Conservation (phyloP, 352 stramenopile species). For the Globisporangium uncinulatum region DNA sequence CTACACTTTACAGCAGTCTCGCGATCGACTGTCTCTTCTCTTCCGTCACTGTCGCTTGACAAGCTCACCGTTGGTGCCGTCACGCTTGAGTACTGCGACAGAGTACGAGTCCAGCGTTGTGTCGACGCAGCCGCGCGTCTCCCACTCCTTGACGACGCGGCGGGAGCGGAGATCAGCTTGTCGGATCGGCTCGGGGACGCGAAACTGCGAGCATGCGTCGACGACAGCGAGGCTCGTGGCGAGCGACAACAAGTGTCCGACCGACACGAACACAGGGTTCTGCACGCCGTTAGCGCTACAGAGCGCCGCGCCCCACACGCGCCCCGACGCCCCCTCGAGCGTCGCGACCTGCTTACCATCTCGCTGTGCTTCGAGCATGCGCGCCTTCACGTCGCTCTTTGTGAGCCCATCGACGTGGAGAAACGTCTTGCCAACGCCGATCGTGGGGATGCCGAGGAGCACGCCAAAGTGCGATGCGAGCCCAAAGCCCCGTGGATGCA, state of each 20-base stretch:
- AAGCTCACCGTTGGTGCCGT: background rate
- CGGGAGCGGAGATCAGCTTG: constrained; percentile 82
- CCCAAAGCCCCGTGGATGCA: constrained; percentile 89
- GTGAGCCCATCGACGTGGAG: constrained; percentile 87
- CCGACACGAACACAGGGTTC: constrained; percentile 85
- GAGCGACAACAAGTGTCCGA: constrained; percentile 67
- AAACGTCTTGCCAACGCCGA: constrained; percentile 90
- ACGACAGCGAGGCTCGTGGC: constrained; percentile 52
- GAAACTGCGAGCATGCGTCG: constrained; percentile 51
- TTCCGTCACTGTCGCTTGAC: constrained; percentile 5
- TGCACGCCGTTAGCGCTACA: constrained; percentile 50
- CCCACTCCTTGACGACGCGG: constrained; percentile 64
- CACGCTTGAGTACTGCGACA: background rate
- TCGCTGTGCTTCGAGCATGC: constrained; percentile 39
- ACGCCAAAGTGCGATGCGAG: constrained; percentile 93
- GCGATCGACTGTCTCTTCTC: background rate
- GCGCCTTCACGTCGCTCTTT: constrained; percentile 47
- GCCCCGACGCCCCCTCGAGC: constrained; percentile 51
- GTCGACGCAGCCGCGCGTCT: constrained; percentile 39
- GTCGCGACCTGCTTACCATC: constrained; percentile 28
- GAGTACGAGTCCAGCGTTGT: constrained; percentile 42
- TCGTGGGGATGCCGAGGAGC: constrained; percentile 81
- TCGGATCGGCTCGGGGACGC: constrained; percentile 80
- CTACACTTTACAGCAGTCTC: too few relatives aligned
- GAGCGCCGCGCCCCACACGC: constrained; percentile 74